These are phyloP conservation scores for Miscanthus sacchariflorus DNA, from an alignment of 202 grass and related monocot species.

Conservation along the genomic window DNA sequence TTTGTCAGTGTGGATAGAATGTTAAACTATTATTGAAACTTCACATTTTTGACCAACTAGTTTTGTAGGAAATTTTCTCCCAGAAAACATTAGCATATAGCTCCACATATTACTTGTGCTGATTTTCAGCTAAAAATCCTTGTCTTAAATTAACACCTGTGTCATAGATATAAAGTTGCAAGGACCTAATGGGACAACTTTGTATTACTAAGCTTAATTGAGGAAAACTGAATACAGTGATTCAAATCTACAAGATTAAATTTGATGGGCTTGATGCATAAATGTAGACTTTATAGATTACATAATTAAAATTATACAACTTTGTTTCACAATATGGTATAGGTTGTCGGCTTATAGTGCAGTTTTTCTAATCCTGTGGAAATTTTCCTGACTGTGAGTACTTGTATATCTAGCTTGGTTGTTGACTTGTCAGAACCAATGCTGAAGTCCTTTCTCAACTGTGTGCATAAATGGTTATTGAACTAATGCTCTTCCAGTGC, in stretches of 20 bases:
- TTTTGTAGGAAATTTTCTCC: neutral
- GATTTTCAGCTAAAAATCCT: neutral
- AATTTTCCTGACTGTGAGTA: neutral
- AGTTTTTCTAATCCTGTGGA: neutral
- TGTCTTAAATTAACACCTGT: neutral
- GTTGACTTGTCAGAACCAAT: too few relatives aligned
- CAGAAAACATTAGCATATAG: neutral
- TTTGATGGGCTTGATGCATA: neutral
- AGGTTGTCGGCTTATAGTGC: neutral
- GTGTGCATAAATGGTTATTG: neutral
- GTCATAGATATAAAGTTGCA: neutral
- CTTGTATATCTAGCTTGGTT: neutral
- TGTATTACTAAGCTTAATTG: neutral
- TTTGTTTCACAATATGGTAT: neutral
- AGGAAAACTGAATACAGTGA: neutral
- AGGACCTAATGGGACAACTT: neutral
- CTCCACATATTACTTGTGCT: neutral
- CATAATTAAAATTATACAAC: neutral
- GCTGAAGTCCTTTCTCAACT: neutral
- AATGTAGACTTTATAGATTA: neutral
- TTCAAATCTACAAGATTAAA: neutral
- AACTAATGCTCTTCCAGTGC: neutral
- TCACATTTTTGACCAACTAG: neutral
- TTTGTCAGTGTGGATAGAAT: neutral
- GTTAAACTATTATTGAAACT: neutral